Evolutionary conservation across 2,329 filamentous ascomycete genomes (phyloP).

Genomic region (Ophiostoma sp.): DNA sequence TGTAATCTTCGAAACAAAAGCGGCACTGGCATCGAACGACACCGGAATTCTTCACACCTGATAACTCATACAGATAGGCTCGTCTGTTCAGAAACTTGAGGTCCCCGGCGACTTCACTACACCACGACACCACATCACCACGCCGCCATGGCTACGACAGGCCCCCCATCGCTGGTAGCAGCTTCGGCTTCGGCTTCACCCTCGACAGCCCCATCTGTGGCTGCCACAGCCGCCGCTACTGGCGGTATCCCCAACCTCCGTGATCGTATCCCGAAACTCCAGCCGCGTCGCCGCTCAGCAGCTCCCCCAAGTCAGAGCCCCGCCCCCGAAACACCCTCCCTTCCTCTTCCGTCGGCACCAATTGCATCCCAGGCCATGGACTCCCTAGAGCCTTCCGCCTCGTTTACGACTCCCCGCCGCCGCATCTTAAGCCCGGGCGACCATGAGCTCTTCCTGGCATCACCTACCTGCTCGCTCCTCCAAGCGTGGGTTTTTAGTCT

Average conservation of each 20-base stretch:
- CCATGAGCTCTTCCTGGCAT: slow-evolving; percentile 74
- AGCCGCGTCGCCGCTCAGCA: slow-evolving; percentile 55
- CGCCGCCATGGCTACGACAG: background rate
- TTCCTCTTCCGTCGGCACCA: slow-evolving; percentile 58
- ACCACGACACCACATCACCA: background rate
- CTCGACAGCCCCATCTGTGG: slow-evolving; percentile 11
- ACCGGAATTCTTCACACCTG: background rate
- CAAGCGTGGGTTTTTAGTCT: slow-evolving; percentile 81
- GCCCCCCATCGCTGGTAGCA: background rate
- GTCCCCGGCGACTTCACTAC: background rate
- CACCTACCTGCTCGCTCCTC: slow-evolving; percentile 69
- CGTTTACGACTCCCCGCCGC: slow-evolving; percentile 63
- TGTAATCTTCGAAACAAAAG: background rate
- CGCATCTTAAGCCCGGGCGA: slow-evolving; percentile 78
- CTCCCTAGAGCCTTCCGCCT: slow-evolving; percentile 16
- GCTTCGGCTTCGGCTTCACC: background rate
- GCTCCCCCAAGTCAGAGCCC: slow-evolving; percentile 53
- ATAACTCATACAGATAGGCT: background rate
- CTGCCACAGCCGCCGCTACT: slow-evolving; percentile 15
- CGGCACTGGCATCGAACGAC: background rate
- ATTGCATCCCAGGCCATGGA: slow-evolving; percentile 38
- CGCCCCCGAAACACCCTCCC: slow-evolving; percentile 67
- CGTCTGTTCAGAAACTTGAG: background rate
- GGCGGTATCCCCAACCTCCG: slow-evolving; percentile 45
- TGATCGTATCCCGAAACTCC: slow-evolving; percentile 60